These are phyloP conservation scores for Nicotiana undulata DNA, from an alignment of 257 asterid genomes.

Conservation along the genomic window DNA sequence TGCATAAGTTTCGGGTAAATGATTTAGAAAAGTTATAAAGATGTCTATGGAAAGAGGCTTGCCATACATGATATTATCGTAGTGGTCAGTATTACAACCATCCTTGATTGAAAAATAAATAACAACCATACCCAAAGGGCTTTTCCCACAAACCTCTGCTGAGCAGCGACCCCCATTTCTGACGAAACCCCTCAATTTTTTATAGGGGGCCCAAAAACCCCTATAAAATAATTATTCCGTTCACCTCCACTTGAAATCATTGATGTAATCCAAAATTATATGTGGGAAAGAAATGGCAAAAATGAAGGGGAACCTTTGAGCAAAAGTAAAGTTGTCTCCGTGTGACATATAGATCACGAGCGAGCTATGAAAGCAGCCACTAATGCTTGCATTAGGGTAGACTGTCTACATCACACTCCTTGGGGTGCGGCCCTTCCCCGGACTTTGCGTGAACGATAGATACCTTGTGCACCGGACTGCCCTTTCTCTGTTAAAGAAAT, in stretches of 20 bases:
- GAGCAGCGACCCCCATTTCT: neutral
- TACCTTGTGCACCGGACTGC: too few relatives aligned
- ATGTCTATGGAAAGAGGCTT: neutral
- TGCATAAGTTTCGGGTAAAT: conserved; percentile 24
- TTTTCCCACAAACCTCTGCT: neutral
- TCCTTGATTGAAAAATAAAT: neutral
- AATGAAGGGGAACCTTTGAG: neutral
- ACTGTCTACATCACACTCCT: too few relatives aligned
- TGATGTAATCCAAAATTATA: neutral
- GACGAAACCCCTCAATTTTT: neutral
- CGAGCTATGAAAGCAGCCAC: too few relatives aligned
- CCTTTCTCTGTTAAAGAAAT: neutral
- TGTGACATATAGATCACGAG: too few relatives aligned
- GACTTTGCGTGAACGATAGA: too few relatives aligned
- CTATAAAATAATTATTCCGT: neutral
- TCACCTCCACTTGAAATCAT: neutral
- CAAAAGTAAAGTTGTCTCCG: too few relatives aligned
- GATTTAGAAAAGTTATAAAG: neutral
- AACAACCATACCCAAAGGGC: neutral
- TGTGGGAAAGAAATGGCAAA: neutral
- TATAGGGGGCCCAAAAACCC: neutral
- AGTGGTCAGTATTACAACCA: neutral
- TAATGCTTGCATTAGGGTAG: too few relatives aligned
- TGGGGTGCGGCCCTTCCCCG: too few relatives aligned
- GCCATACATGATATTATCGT: neutral